Conservation (phyloP, 1,139 yeast genomes). For the Lipomyces yarrowii region DNA sequence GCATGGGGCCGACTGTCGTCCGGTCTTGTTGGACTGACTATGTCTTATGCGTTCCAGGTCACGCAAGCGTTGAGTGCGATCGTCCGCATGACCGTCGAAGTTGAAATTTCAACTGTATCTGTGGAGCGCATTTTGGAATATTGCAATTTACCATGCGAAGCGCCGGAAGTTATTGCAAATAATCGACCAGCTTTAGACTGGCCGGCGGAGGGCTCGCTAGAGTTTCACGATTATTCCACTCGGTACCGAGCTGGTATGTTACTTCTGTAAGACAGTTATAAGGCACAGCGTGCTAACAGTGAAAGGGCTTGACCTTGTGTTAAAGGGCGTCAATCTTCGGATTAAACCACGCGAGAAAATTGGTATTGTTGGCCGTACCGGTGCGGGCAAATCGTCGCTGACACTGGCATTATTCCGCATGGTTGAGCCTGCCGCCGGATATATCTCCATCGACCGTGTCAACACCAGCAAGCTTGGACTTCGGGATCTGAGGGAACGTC, state of each 20-base stretch:
- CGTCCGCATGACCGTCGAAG: slow-evolving; percentile 68
- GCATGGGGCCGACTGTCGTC: slow-evolving; percentile 52
- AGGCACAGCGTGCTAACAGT: not conserved
- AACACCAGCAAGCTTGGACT: slow-evolving; percentile 75
- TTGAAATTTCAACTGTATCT: slow-evolving; percentile 74
- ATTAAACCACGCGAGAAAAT: slow-evolving; percentile 66
- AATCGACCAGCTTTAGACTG: slow-evolving; percentile 52
- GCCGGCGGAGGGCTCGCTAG: slow-evolving; percentile 64
- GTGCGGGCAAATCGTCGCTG: slow-evolving; percentile 80
- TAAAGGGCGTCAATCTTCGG: slow-evolving; percentile 54
- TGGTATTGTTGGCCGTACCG: slow-evolving; percentile 83
- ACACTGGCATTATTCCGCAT: slow-evolving; percentile 74
- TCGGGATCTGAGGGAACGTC: slow-evolving; percentile 75
- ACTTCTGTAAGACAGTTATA: not conserved
- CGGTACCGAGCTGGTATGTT: slow-evolving; percentile 62
- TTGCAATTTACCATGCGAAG: slow-evolving; percentile 64
- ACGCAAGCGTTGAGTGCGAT: slow-evolving; percentile 62
- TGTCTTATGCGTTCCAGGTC: slow-evolving; percentile 70
- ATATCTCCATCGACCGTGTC: slow-evolving; percentile 71
- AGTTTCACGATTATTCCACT: slow-evolving; percentile 63
- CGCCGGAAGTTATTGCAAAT: slow-evolving; percentile 42
- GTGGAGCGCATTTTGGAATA: slow-evolving; percentile 78
- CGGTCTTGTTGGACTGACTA: slow-evolving; percentile 72
- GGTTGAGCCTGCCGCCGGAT: slow-evolving; percentile 64
- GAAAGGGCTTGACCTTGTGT: slow-evolving; percentile 49